These are phyloP conservation scores for Phytophthora litchii DNA, from an alignment of 352 stramenopile genomes.

Conservation along the genomic window DNA sequence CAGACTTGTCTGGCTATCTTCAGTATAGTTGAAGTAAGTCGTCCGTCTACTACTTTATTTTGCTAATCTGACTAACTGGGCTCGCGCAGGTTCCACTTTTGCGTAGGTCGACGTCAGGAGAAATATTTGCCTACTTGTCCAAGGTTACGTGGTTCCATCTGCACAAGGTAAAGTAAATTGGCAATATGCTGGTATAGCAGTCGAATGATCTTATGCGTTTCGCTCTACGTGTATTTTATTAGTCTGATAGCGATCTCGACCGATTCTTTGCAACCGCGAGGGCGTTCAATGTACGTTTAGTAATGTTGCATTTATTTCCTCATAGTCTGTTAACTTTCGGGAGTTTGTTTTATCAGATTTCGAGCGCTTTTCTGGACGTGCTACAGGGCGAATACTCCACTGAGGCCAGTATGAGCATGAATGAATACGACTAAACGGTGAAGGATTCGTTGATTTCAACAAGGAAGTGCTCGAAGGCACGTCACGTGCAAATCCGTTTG, in stretches of 20 bases:
- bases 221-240: no score
- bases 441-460: no score
- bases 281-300: conserved; percentile 43
- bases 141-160: conserved; percentile 43
- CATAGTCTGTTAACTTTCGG: background rate
- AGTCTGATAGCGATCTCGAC: conserved; percentile 43
- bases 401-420: conserved; percentile 53
- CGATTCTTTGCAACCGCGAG: conserved; percentile 41
- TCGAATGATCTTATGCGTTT: no score
- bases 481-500: no score
- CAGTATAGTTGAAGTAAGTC: conserved; percentile 38
- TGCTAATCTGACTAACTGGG: background rate
- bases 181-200: no score
- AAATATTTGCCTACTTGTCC: conserved; percentile 43
- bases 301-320: no score
- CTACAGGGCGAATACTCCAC: conserved; percentile 52
- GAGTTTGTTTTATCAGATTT: conserved; percentile 30
- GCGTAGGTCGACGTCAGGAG: conserved; percentile 20
- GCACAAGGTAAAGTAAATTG: conserved; percentile 35
- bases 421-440: conserved; percentile 37
- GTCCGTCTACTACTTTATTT: no score
- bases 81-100: conserved; percentile 27
- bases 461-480: no score
- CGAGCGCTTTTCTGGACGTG: conserved; percentile 45
- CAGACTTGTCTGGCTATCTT: conserved; percentile 50